Evolutionary conservation across 495 filamentous ascomycete species (phyloP).

Genomic region (Geopyxis carbonaria): DNA sequence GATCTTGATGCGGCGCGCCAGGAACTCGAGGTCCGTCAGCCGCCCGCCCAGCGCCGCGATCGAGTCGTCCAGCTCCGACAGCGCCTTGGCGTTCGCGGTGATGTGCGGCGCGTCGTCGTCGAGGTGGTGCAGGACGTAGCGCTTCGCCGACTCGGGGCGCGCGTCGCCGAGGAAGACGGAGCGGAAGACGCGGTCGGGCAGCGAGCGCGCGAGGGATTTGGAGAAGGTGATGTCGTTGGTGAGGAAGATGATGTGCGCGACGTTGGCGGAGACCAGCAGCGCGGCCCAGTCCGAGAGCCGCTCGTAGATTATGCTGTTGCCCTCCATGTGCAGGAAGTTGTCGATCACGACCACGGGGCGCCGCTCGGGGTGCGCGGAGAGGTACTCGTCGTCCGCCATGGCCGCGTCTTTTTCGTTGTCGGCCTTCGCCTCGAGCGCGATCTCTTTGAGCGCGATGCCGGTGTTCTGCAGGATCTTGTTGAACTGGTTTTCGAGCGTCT

Average conservation of each 20-base stretch:
- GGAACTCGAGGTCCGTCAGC: conserved; percentile 82
- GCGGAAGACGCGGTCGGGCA: conserved; percentile 75
- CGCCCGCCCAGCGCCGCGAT: conserved; percentile 74
- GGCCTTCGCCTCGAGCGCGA: conserved; percentile 49
- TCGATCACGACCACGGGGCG: conserved; percentile 81
- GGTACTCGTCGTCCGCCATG: conserved; percentile 68
- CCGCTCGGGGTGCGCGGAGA: conserved; percentile 75
- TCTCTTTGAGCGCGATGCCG: conserved; percentile 55
- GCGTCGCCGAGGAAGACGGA: conserved; percentile 73
- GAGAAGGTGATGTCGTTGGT: conserved; percentile 79
- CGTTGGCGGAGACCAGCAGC: conserved; percentile 65
- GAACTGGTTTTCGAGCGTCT: conserved; percentile 81
- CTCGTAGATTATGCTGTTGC: conserved; percentile 62
- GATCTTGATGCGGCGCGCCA: conserved; percentile 74
- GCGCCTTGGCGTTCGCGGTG: conserved; percentile 17
- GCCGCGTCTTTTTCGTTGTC: conserved; percentile 37
- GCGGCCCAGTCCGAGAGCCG: conserved; percentile 85
- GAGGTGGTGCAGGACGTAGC: conserved; percentile 74
- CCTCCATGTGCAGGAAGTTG: conserved; percentile 70
- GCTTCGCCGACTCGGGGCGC: conserved; percentile 66
- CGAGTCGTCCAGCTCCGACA: conserved; percentile 54
- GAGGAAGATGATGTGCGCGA: conserved; percentile 94
- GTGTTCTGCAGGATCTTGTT: conserved; percentile 85
- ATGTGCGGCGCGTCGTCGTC: conserved; percentile 31
- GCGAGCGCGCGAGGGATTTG: conserved; percentile 54